These are phyloP conservation scores for Fusarium praegraminearum DNA, from an alignment of 2,329 filamentous ascomycete species.

Conservation along the genomic window DNA sequence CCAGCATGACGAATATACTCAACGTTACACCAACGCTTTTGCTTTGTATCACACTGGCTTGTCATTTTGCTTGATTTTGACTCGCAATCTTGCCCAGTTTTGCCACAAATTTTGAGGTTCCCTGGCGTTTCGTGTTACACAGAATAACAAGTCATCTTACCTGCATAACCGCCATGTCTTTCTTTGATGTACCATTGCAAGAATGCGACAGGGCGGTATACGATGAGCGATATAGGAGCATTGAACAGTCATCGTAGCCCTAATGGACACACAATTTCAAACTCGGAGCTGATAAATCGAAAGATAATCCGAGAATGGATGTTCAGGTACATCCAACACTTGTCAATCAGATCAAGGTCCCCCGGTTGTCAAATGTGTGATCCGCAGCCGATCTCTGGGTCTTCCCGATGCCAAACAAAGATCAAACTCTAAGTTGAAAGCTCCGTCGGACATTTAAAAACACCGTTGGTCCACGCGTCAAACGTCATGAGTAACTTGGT, in stretches of 20 bases:
- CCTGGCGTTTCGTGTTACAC: background rate
- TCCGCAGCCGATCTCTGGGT: background rate
- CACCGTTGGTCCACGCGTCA: background rate
- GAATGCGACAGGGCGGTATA: background rate
- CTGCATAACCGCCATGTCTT: background rate
- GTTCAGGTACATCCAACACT: slow-evolving; percentile 4
- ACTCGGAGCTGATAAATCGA: no score
- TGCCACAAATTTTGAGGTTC: background rate
- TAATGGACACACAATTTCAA: background rate
- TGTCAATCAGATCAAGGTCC: background rate
- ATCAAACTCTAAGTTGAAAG: background rate
- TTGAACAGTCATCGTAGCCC: background rate
- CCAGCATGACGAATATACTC: background rate
- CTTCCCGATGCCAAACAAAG: background rate
- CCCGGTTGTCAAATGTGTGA: background rate
- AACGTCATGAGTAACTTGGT: slow-evolving; percentile 9
- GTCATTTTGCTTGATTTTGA: background rate
- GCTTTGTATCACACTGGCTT: background rate
- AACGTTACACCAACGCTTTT: background rate
- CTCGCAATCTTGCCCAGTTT: background rate
- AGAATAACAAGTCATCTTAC: background rate
- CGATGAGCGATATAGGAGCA: no score
- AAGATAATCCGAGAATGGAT: background rate
- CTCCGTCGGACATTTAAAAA: slow-evolving; percentile 14
- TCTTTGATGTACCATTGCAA: background rate